Conservation (phyloP, 2,329 filamentous ascomycete genomes). For the Lizonia empirigonia region DNA sequence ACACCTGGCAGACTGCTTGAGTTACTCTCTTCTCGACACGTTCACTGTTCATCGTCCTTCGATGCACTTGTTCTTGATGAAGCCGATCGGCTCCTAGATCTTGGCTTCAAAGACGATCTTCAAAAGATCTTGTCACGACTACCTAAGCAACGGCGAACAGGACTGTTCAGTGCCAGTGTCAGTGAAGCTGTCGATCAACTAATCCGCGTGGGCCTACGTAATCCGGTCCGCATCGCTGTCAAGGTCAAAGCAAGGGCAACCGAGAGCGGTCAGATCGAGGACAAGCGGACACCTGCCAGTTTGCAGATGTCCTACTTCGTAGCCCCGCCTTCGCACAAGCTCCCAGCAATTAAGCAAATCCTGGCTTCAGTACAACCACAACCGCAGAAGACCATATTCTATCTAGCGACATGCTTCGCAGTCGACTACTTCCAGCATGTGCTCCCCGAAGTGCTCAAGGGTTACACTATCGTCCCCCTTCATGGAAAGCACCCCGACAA, state of each 20-base stretch:
- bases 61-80: constrained; percentile 93
- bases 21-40: constrained; percentile 81
- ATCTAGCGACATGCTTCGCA: constrained; percentile 89
- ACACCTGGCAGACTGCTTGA: constrained; percentile 91
- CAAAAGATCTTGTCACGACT: constrained; percentile 82
- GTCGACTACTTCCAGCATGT: constrained; percentile 93
- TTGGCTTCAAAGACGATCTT: constrained; percentile 91
- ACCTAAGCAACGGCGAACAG: constrained; percentile 91
- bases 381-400: constrained; percentile 86
- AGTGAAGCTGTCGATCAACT: constrained; percentile 93
- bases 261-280: constrained; percentile 68
- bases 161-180: constrained; percentile 94
- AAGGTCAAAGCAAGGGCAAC: constrained; percentile 70
- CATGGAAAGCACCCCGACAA: constrained; percentile 92
- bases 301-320: constrained; percentile 88
- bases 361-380: constrained; percentile 71
- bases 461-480: constrained; percentile 75
- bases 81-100: constrained; percentile 87
- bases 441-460: constrained; percentile 72
- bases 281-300: constrained; percentile 87
- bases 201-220: constrained; percentile 86
- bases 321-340: constrained; percentile 76
- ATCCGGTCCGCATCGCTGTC: constrained; percentile 93
- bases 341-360: constrained; percentile 74
- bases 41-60: constrained; percentile 87